Evolutionary conservation across 345 rosid species (phyloP).

Genomic region (Citrus cavaleriei): DNA sequence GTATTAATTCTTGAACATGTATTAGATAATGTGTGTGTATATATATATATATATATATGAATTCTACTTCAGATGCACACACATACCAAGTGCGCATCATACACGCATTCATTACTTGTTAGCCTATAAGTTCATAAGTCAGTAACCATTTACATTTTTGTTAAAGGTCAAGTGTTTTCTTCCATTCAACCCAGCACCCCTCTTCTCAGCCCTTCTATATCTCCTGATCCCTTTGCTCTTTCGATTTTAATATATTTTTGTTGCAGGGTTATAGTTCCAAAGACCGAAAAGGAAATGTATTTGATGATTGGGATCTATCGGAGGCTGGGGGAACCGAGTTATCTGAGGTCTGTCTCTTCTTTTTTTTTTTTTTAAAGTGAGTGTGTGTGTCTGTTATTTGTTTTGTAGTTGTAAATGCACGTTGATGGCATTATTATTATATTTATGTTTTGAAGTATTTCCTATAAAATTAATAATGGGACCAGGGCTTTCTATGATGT

Average conservation of each 20-base stretch:
- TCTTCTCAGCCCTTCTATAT: not conserved
- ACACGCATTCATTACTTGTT: not conserved
- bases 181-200: not conserved
- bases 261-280: slow-evolving; percentile 85
- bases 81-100: not conserved
- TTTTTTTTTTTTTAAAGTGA: not conserved
- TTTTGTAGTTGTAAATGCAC: not conserved
- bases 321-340: slow-evolving; percentile 63
- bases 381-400: no score
- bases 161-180: not conserved
- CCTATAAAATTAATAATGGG: not conserved
- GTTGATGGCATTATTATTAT: not conserved
- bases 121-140: not conserved
- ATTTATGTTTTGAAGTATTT: not conserved
- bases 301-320: slow-evolving; percentile 92
- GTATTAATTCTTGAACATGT: not conserved
- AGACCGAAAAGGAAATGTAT: slow-evolving; percentile 66
- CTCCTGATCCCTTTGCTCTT: not conserved
- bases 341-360: slow-evolving; percentile 53
- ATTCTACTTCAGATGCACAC: not conserved
- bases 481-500: not conserved
- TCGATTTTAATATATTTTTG: not conserved
- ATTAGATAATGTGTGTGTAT: no score
- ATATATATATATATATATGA: not conserved
- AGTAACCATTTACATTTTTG: not conserved